A percentile compares a stretch with the other conserved stretches of the same genome.
Conservation (phyloP, 352 stramenopile genomes). For the Globisporangium ultimum region DNA sequence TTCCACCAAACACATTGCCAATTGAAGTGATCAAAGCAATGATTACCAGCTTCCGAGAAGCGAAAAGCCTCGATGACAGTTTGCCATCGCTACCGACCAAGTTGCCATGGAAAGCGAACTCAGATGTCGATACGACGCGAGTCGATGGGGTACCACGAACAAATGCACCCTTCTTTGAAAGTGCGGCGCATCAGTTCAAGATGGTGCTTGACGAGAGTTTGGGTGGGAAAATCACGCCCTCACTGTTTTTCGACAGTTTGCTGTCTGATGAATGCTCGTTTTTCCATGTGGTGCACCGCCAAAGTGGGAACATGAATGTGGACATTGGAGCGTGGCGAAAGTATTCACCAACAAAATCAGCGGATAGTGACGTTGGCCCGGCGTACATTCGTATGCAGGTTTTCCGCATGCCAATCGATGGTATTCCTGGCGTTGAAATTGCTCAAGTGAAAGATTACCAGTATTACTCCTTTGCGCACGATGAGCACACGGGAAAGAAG, state of each 20-base stretch:
- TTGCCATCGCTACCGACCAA: constrained; percentile 33
- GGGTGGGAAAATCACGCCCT: constrained; percentile 32
- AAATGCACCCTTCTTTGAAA: constrained; percentile 50
- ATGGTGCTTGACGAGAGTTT: constrained; percentile 45
- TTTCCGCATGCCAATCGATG: constrained; percentile 53
- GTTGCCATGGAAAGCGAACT: constrained; percentile 39
- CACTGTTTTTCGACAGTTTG: constrained; percentile 53
- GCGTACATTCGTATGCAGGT: constrained; percentile 48
- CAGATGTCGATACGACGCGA: background rate
- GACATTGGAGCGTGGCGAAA: constrained; percentile 56
- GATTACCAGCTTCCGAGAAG: constrained; percentile 30
- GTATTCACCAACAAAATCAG: background rate
- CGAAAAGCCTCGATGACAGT: constrained; percentile 21
- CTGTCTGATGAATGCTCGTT: constrained; percentile 58
- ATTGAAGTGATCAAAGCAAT: constrained; percentile 56
- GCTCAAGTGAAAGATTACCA: constrained; percentile 54
- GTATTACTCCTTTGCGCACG: constrained; percentile 43
- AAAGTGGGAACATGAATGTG: constrained; percentile 56
- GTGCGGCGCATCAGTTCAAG: constrained; percentile 32
- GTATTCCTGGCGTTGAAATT: constrained; percentile 40
- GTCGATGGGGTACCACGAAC: constrained; percentile 11
- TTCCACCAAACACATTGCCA: constrained; percentile 34
- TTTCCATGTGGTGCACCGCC: constrained; percentile 26
- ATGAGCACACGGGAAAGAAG: constrained; percentile 20
- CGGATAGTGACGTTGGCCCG: background rate